Evolutionary conservation across 371 early-diverging fungal species (phyloP).

Genomic region (Haplosporangium sp.): DNA sequence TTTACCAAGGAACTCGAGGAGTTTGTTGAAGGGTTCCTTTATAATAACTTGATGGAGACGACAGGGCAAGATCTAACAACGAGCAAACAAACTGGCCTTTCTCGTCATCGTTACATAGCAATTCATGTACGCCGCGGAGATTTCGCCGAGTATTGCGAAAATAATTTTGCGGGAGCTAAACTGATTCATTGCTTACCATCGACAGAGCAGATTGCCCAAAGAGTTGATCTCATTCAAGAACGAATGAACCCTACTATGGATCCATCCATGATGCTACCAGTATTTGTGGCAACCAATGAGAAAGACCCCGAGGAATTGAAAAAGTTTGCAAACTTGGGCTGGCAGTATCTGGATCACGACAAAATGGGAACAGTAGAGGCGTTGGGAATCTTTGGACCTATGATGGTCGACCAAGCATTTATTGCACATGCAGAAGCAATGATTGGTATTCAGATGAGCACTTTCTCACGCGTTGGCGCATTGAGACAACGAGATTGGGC

Average conservation of each 20-base stretch:
- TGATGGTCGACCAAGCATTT: conserved; percentile 52
- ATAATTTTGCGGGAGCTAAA: conserved; percentile 22
- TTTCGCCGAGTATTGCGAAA: conserved; percentile 35
- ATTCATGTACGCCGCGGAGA: conserved; percentile 49
- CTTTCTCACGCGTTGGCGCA: conserved; percentile 51
- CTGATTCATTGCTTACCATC: conserved; percentile 39
- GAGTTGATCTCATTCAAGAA: conserved; percentile 18
- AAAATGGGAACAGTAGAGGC: conserved; percentile 28
- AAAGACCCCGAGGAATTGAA: conserved; percentile 27
- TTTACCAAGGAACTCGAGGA: conserved; percentile 32
- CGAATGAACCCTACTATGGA: conserved; percentile 15
- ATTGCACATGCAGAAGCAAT: conserved; percentile 44
- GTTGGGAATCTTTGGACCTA: conserved; percentile 49
- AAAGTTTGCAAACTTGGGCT: conserved; percentile 28
- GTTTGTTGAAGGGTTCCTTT: conserved; percentile 36
- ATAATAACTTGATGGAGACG: conserved; percentile 10
- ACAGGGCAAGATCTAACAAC: background rate
- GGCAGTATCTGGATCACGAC: conserved; percentile 32
- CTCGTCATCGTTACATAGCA: conserved; percentile 24
- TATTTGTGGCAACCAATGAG: conserved; percentile 50
- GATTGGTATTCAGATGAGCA: conserved; percentile 45
- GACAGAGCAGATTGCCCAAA: conserved; percentile 12
- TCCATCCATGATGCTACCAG: conserved; percentile 22
- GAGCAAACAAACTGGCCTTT: background rate
- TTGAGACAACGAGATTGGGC: conserved; percentile 44